These are phyloP conservation scores for Rhizopogon hawkerae DNA, from an alignment of 1,284 basidiomycete species.

Conservation along the genomic window DNA sequence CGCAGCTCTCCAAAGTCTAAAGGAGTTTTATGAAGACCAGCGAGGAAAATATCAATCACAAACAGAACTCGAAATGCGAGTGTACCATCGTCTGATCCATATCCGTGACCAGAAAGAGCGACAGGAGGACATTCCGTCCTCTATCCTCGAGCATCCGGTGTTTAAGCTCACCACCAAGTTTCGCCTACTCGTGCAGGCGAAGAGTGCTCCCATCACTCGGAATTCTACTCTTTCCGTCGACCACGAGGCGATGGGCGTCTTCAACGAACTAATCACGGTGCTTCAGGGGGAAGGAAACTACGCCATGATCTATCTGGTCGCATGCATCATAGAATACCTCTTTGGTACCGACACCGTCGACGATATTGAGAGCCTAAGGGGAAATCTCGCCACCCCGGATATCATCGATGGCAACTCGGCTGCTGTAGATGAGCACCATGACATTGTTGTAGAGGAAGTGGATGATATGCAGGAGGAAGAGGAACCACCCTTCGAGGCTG, in stretches of 20 bases:
- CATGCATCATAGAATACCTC: slow-evolving; percentile 62
- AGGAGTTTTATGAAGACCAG: slow-evolving; percentile 90
- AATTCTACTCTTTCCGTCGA: slow-evolving; percentile 51
- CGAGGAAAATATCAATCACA: slow-evolving; percentile 59
- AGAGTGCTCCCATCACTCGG: slow-evolving; percentile 72
- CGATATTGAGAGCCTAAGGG: slow-evolving; percentile 67
- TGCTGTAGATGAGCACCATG: slow-evolving; percentile 20
- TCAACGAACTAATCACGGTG: slow-evolving; percentile 47
- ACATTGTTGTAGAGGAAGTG: slow-evolving; percentile 17
- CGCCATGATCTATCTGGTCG: slow-evolving; percentile 68
- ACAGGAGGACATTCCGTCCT: slow-evolving; percentile 71
- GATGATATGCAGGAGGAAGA: slow-evolving; percentile 21
- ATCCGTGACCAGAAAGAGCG: slow-evolving; percentile 78
- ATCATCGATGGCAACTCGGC: slow-evolving; percentile 71
- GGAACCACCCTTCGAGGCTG: background rate
- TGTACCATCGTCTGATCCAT: slow-evolving; percentile 90
- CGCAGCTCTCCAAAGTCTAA: slow-evolving; percentile 81
- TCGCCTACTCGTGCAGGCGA: slow-evolving; percentile 71
- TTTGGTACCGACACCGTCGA: slow-evolving; percentile 70
- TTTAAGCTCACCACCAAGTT: slow-evolving; percentile 79
- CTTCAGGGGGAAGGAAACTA: slow-evolving; percentile 49
- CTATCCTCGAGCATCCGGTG: slow-evolving; percentile 65
- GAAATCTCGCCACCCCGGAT: slow-evolving; percentile 51
- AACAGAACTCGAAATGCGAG: slow-evolving; percentile 90
- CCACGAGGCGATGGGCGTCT: slow-evolving; percentile 58